These are phyloP conservation scores for Infundibulicybe gibba DNA, from an alignment of 768 basidiomycete genomes.

Conservation along the genomic window DNA sequence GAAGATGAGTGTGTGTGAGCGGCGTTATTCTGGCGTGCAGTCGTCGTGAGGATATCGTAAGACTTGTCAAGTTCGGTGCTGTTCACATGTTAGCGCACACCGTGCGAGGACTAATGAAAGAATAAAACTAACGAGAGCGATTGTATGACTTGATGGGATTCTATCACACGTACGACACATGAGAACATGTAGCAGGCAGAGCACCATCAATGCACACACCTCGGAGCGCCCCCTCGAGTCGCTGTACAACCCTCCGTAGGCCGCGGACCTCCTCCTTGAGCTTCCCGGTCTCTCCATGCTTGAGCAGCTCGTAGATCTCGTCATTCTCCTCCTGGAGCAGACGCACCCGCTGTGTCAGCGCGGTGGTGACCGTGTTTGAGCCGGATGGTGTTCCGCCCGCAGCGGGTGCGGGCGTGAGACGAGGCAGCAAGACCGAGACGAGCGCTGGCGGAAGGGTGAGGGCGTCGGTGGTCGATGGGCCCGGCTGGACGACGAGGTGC, in stretches of 20 bases:
- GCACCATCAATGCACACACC: conserved; percentile 39
- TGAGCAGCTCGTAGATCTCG: conserved; percentile 75
- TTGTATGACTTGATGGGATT: conserved; percentile 72
- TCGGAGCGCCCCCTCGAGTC: conserved; percentile 72
- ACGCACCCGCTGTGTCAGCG: conserved; percentile 69
- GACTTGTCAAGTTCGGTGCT: conserved; percentile 80
- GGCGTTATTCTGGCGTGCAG: conserved; percentile 36
- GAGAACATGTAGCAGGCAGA: conserved; percentile 7
- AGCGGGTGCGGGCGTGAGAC: conserved; percentile 44
- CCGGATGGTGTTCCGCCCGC: conserved; percentile 24
- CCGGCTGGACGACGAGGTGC: conserved; percentile 58
- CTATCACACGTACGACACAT: conserved; percentile 31
- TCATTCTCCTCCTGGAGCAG: conserved; percentile 85
- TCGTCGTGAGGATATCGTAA: conserved; percentile 55
- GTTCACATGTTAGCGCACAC: conserved; percentile 9
- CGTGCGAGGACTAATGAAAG: conserved; percentile 6
- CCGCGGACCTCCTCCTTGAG: conserved; percentile 79
- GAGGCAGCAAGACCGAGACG: conserved; percentile 65
- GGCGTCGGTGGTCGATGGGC: conserved; percentile 54
- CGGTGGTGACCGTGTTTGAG: conserved; percentile 61
- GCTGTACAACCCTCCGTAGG: conserved; percentile 61
- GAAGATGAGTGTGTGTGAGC: conserved; percentile 29
- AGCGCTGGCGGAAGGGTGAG: conserved; percentile 71
- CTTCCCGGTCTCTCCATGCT: conserved; percentile 71
- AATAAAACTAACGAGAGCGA: conserved; percentile 62